Base-by-base conservation (phyloP, 202 grass and related monocot species). In the Schoenoplectus triqueter region DNA sequence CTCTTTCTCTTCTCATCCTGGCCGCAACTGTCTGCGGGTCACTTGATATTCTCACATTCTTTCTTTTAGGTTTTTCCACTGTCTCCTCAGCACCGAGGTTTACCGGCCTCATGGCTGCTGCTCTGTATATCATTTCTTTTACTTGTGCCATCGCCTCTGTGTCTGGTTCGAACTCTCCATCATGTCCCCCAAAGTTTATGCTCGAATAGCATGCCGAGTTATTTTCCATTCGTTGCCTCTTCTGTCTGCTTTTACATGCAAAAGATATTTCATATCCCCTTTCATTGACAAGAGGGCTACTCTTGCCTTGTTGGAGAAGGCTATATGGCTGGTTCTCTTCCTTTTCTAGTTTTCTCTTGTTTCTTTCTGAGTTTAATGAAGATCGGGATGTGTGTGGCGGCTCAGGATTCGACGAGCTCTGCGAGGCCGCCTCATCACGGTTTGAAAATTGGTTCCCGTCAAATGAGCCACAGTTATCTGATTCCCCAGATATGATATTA, bases 1-100 rank as follows among this genome's bases (percentile, higher is more conserved):
- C 89, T 42, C 94, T 89, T 73, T 97, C 94, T 62, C 94, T 92
- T 69, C 94, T 87, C 46, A 93, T 86, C 70, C 94, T 84, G 6
- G 94, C 94, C n/a, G 94, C 91, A 7, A 94, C 94, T 11, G 94
- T 97, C 82, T 94, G 94, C 15, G 94, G 94, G 55, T 97, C 86
- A 44, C 90, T 97, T 68, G 94, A 97, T 84, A 97, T 94, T 81
- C 86, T 92, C 83, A 94, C 88, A 86, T 97, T 97, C 85, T 94
- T 94, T 57, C 94, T 89, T 40, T 86, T 89, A 0, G 90, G 92
- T 84, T 80, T 89, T 63, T 84, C 79, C 18, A 77, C 56, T 6
- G 67, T 0, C 39, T 64, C 89, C 51, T 94, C 94, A 46, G 85
- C 64, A 13, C 81, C 85, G 31, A 92, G 85, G 80, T 64, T 91